These are phyloP conservation scores for Aspergillus cejpii DNA, from an alignment of 2,329 filamentous ascomycete species.

Conservation along the genomic window DNA sequence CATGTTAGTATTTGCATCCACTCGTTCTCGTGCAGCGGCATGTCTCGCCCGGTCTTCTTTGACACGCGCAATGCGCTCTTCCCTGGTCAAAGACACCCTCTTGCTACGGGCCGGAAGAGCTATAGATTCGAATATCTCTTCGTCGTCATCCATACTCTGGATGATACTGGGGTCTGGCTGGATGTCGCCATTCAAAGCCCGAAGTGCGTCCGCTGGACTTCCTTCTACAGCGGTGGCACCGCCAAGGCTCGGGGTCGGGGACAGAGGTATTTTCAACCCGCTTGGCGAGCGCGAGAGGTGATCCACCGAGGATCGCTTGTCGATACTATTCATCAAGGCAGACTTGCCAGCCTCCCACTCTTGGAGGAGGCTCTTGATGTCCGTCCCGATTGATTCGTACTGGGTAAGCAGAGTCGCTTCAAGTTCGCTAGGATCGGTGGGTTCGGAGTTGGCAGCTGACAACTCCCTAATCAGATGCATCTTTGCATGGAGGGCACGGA, in stretches of 20 bases:
- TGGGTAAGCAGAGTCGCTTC: constrained; percentile 74
- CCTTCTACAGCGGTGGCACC: constrained; percentile 48
- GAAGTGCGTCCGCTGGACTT: constrained; percentile 63
- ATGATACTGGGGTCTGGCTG: constrained; percentile 26
- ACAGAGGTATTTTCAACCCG: constrained; percentile 39
- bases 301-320: constrained; percentile 63
- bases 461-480: constrained; percentile 87
- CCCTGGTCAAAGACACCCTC: constrained; percentile 64
- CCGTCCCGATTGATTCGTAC: constrained; percentile 88
- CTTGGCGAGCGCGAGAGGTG: constrained; percentile 50
- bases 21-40: constrained; percentile 63
- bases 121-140: constrained; percentile 87
- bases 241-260: constrained; percentile 43
- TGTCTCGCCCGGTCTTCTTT: constrained; percentile 76
- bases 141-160: constrained; percentile 45
- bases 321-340: constrained; percentile 73
- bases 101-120: constrained; percentile 63
- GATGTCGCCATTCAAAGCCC: constrained; percentile 67
- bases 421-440: constrained; percentile 62
- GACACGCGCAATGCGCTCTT: constrained; percentile 82
- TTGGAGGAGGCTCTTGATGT: constrained; percentile 70
- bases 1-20: constrained; percentile 81
- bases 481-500: constrained; percentile 88
- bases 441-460: constrained; percentile 70
- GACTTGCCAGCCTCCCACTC: constrained; percentile 84